Percentiles rank a stretch among this genome's conserved stretches.
Conservation (phyloP, 257 asterid genomes). For the Linaria vulgaris region DNA sequence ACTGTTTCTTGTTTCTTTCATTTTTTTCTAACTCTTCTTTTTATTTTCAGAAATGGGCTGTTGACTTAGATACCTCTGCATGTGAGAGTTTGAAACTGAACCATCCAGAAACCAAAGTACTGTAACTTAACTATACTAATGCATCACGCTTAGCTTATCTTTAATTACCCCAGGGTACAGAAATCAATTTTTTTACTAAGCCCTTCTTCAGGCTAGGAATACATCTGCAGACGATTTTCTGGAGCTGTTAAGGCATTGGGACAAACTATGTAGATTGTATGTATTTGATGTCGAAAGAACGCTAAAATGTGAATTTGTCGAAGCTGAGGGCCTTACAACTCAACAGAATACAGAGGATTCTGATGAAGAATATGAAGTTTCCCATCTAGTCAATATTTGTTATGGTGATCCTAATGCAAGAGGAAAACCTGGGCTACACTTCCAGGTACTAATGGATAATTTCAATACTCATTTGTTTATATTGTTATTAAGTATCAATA, state of each 20-base stretch:
- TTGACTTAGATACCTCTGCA: slow-evolving; percentile 69
- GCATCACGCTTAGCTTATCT: not conserved
- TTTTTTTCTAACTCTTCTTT: not conserved
- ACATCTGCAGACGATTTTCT: slow-evolving; percentile 78
- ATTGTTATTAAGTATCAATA: no score
- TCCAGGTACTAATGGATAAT: slow-evolving; percentile 49
- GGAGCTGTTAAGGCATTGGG: slow-evolving; percentile 73
- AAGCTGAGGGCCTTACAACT: slow-evolving; percentile 28
- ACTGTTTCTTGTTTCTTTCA: not conserved
- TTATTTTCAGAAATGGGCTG: slow-evolving; percentile 81
- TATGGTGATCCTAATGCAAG: slow-evolving; percentile 65
- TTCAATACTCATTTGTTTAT: not conserved
- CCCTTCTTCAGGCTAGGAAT: slow-evolving; percentile 67
- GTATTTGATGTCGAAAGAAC: slow-evolving; percentile 41
- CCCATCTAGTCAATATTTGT: slow-evolving; percentile 56
- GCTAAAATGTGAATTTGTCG: slow-evolving; percentile 28
- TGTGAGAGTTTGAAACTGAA: slow-evolving; percentile 79
- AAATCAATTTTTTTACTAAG: slow-evolving; percentile 11
- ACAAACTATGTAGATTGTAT: slow-evolving; percentile 53
- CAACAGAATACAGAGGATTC: slow-evolving; percentile 35
- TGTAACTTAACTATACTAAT: slow-evolving; percentile 18
- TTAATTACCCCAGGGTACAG: slow-evolving; percentile 7
- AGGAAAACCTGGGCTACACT: slow-evolving; percentile 58
- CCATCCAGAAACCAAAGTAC: slow-evolving; percentile 84
- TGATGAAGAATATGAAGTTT: slow-evolving; percentile 63